Evolutionary conservation across 176 grass and related monocot genomes (phyloP), one percentile per base, ranked within the genome.

Genomic region (Musa troglodytarum): DNA sequence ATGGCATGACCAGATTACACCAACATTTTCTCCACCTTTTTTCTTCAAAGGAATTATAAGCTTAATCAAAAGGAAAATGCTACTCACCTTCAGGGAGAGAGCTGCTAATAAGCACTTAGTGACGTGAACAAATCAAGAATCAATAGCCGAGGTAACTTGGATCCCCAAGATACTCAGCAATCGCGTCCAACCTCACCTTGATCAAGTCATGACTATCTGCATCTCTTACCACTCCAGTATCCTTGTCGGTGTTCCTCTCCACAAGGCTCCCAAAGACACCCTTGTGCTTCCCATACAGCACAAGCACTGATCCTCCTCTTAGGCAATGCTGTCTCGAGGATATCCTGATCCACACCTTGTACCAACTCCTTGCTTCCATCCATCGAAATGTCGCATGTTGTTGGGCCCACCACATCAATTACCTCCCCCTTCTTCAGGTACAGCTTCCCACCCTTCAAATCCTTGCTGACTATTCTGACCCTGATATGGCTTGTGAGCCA

Each of bases 401-500:
- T 94, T 14, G 84, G 95, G 11, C 95, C 95, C 11, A 99, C 88
- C 9, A 99, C 95, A 84, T 99, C 95, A 0, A 94, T 78, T 24
- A 99, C 77, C 85, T 74, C 87, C 16, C 90, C 95, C 81, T 99
- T 99, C 81, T 81, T 82, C 83, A 94, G 76, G 65, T 91, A 94
- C 28, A 93, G n/a, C 82, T 80, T 84, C 15, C 80, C 92, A 26
- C 81, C 74, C 76, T 76, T 87, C 16, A 99, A 84, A 76, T 81
- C 88, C 73, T 92, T 83, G 63, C 82, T 92, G 71, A 99, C 78
- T 81, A 99, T 84, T 71, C 84, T 88, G 86, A 99, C 90, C 76
- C 84, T 91, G 25, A 94, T 99, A 82, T 99, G 85, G 71, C 88
- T 99, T 49, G 77, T 83, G 11, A 99, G 86, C 95, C 90, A 99